Evolutionary conservation across 495 filamentous ascomycete genomes (phyloP).

Genomic region (Mytilinidion resinicola): DNA sequence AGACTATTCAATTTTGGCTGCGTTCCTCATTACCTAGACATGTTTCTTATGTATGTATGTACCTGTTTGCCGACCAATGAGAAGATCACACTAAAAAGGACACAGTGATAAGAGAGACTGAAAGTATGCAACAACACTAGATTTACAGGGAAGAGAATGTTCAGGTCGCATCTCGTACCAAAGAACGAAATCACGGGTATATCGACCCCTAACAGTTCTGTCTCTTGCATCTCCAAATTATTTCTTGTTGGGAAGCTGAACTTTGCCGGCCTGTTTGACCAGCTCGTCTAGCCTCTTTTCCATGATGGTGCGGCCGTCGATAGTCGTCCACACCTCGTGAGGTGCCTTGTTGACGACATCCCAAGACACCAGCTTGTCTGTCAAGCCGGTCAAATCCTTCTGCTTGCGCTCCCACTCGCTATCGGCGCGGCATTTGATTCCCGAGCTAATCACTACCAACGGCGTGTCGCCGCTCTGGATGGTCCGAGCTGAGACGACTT

Average conservation of each 20-base stretch:
- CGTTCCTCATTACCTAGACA: too few relatives aligned
- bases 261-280: constrained; percentile 37
- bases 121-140: too few relatives aligned
- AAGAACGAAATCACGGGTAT: too few relatives aligned
- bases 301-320: constrained; percentile 60
- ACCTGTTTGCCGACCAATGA: too few relatives aligned
- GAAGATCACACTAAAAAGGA: too few relatives aligned
- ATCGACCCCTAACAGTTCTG: too few relatives aligned
- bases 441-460: constrained; percentile 76
- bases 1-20: too few relatives aligned
- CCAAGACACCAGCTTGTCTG: constrained; percentile 70
- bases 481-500: constrained; percentile 65
- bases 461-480: constrained; percentile 71
- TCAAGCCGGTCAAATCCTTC: constrained; percentile 72
- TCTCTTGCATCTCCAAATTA: too few relatives aligned
- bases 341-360: constrained; percentile 79
- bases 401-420: constrained; percentile 72
- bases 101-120: too few relatives aligned
- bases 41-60: too few relatives aligned
- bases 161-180: too few relatives aligned
- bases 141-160: too few relatives aligned
- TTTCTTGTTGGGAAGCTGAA: not conserved
- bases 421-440: constrained; percentile 50
- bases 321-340: constrained; percentile 76
- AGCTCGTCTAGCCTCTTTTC: constrained; percentile 62